A percentile compares a stretch with the other conserved stretches of the same genome.
Conservation (phyloP, 164 flowering plant species). For the Vitis vinifera region DNA sequence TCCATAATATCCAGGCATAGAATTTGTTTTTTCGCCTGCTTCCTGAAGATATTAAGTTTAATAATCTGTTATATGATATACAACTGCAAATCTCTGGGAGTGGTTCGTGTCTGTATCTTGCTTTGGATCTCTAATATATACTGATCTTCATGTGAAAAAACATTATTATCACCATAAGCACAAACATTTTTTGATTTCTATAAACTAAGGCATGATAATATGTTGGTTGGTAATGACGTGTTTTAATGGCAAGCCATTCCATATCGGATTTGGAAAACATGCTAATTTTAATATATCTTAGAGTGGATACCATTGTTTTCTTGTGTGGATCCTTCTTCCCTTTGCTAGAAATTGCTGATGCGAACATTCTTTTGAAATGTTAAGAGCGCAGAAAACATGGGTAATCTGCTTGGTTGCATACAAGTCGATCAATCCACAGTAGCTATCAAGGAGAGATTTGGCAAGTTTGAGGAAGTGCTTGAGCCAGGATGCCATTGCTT, state of each 20-base stretch:
- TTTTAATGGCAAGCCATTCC: no score
- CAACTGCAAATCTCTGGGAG: no score
- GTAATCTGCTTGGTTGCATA: slow-evolving; percentile 48
- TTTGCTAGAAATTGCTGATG: background rate
- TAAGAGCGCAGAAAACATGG: slow-evolving; percentile 34
- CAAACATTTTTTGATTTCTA: background rate
- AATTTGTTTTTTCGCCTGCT: no score
- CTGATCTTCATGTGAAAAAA: no score
- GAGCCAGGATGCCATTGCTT: slow-evolving; percentile 79
- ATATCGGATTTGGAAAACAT: background rate
- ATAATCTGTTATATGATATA: no score
- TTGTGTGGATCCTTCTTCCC: background rate
- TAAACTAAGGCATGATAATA: background rate
- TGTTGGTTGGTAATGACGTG: no score
- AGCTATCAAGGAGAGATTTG: slow-evolving; percentile 65
- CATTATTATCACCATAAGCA: background rate
- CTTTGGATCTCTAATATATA: no score
- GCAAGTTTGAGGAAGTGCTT: slow-evolving; percentile 63
- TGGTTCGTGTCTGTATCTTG: no score
- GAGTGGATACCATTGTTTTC: background rate
- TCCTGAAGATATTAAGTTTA: no score
- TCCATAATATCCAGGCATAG: no score
- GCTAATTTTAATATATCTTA: background rate
- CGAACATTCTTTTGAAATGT: background rate
- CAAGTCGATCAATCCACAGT: slow-evolving; percentile 68